Base-by-base conservation (phyloP, 768 basidiomycete species). In the Amanita phalloides region DNA sequence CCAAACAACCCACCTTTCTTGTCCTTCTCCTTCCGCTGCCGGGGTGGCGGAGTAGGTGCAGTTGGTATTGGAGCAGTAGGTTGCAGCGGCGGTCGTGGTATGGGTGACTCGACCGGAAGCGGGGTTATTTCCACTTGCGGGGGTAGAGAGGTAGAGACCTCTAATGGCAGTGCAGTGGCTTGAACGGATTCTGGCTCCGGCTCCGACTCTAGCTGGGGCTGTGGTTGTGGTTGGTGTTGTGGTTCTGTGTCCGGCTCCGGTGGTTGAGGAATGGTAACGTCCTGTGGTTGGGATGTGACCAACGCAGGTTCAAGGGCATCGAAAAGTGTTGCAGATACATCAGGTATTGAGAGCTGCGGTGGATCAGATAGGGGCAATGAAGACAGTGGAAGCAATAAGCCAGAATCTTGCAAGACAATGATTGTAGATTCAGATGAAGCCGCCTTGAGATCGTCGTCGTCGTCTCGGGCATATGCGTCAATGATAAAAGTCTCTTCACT, bases 401-500 rank as follows among this genome's bases (percentile, higher is more conserved):
- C 7, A 6, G 53, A 47, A 17, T 48, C 37, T 7, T 28, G 45
- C 32, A 53, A 47, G n/a, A 47, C 52, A 38, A 39, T 20, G 36
- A 28, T 46, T 13, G 26, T 2, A 23, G 44, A 2, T 17, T 53
- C 52, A 6, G 52, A 45, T 17, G 52, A 42, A 42, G 52, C 57
- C 30, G 66, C 32, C 20, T 62, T 57, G 17, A 47, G 26, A 20
- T 66, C 66, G 8, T 80, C 77, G 32, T 52, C 51, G 5, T 82
- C 77, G 6, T 81, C 82, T 38, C 71, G 64, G 20, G 70, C 79
- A 61, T 97, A 95, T 9, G 90, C 78, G 58, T 94, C 92, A 61
- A 86, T 90, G 55, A 95, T 93, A 35, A 76, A 77, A 3, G 81
- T 67, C 57, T 93, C 91, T 54, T 90, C 89, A 53, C 82, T 85